Evolutionary conservation across 176 grass and related monocot genomes (phyloP).

Genomic region (Tuctoria greenei): DNA sequence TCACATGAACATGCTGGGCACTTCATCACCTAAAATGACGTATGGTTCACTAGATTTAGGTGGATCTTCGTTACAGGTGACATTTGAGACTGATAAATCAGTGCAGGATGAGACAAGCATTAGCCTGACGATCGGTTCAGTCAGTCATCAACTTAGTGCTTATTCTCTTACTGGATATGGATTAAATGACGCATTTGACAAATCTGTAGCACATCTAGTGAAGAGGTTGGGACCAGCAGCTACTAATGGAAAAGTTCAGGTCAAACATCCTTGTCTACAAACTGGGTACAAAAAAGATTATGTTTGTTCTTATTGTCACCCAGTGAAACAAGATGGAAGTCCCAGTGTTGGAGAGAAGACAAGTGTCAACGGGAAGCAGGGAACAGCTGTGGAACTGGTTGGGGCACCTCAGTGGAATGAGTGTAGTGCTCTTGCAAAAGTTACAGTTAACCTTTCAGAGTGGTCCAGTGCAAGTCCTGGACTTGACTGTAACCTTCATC

Average conservation of each 20-base stretch:
- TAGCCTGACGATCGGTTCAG: constrained; percentile 67
- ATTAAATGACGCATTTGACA: constrained; percentile 98
- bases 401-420: constrained; percentile 86
- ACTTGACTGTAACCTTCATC: constrained; percentile 71
- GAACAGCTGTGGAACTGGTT: constrained; percentile 66
- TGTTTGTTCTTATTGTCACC: constrained; percentile 68
- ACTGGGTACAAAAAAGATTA: constrained; percentile 90
- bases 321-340: constrained; percentile 66
- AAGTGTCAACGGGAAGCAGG: constrained; percentile 48
- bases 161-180: constrained; percentile 98
- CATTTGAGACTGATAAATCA: constrained; percentile 77
- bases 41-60: constrained; percentile 97
- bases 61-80: constrained; percentile 98
- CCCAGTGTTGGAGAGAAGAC: constrained; percentile 52
- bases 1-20: constrained; percentile 70
- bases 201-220: constrained; percentile 82
- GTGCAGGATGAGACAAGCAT: constrained; percentile 67
- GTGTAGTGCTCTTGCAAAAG: constrained; percentile 73
- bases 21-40: constrained; percentile 61
- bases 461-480: constrained; percentile 69
- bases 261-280: constrained; percentile 92
- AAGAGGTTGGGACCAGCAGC: constrained; percentile 44
- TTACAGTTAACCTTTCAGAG: constrained; percentile 75
- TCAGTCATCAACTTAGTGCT: constrained; percentile 78
- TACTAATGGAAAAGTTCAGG: constrained; percentile 60